These are phyloP conservation scores for Termitomyces bulborhizus DNA, from an alignment of 768 basidiomycete genomes.

Conservation along the genomic window DNA sequence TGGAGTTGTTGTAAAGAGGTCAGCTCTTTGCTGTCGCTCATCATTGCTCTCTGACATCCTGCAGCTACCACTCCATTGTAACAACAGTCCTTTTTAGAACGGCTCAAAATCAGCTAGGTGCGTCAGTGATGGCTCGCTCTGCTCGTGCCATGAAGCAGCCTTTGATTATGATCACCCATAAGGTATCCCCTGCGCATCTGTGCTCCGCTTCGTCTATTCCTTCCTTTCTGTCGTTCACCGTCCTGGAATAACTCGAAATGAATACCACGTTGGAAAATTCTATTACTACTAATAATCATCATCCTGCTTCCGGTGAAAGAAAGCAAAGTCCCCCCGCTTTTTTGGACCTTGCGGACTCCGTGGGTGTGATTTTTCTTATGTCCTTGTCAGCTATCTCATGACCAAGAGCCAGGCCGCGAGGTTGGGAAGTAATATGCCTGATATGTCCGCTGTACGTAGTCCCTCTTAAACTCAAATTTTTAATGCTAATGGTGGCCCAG, in stretches of 20 bases:
- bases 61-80: constrained; percentile 63
- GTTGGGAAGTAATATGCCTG: constrained; percentile 81
- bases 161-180: constrained; percentile 22
- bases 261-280: constrained; percentile 63
- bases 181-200: constrained; percentile 47
- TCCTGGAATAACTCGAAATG: constrained; percentile 62
- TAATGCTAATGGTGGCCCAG: constrained; percentile 28
- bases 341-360: constrained; percentile 90
- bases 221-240: constrained; percentile 50
- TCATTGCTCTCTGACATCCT: constrained; percentile 14
- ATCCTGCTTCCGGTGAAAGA: constrained; percentile 57
- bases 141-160: constrained; percentile 18
- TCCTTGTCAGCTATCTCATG: constrained; percentile 14
- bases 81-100: constrained; percentile 72
- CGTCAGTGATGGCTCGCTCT: constrained; percentile 22
- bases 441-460: constrained; percentile 72
- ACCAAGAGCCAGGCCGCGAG: constrained; percentile 57
- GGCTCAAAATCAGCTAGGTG: constrained; percentile 71
- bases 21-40: constrained; percentile 17
- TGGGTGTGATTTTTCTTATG: constrained; percentile 34
- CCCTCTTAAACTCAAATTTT: not conserved
- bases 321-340: constrained; percentile 90
- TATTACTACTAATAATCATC: constrained; percentile 71
- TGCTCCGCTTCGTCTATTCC: constrained; percentile 46
- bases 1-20: constrained; percentile 46